These are phyloP conservation scores for Vitis amurensis DNA, from an alignment of 164 flowering plant species.

Conservation along the genomic window DNA sequence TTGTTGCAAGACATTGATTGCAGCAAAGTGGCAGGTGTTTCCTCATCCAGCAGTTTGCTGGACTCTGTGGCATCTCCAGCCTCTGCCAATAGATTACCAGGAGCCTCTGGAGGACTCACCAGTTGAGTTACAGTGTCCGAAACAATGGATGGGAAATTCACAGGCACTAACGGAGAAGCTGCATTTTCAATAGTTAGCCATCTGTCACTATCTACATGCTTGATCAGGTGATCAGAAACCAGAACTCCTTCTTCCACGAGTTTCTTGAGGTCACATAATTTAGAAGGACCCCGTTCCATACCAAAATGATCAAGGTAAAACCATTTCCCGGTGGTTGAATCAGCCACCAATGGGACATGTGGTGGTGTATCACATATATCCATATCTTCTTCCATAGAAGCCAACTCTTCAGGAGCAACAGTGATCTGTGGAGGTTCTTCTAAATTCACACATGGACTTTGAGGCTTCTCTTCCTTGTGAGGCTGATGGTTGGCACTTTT, in stretches of 20 bases:
- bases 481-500: slow-evolving; percentile 25
- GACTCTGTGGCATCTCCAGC: slow-evolving; percentile 43
- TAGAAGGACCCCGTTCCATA: slow-evolving; percentile 82
- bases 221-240: slow-evolving; percentile 83
- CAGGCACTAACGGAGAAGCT: slow-evolving; percentile 68
- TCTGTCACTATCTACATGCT: slow-evolving; percentile 78
- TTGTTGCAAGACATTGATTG: slow-evolving; percentile 15
- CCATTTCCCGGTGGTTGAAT: slow-evolving; percentile 73
- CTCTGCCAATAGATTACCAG: slow-evolving; percentile 84
- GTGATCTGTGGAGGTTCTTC: slow-evolving; percentile 38
- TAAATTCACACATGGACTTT: slow-evolving; percentile 22
- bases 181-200: slow-evolving; percentile 99
- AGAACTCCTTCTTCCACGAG: slow-evolving; percentile 79
- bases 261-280: slow-evolving; percentile 64
- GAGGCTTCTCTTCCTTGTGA: slow-evolving; percentile 34
- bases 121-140: slow-evolving; percentile 76
- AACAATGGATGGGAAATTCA: slow-evolving; percentile 55
- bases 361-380: slow-evolving; percentile 98
- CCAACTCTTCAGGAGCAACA: slow-evolving; percentile 64
- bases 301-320: slow-evolving; percentile 88
- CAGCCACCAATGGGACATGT: slow-evolving; percentile 54
- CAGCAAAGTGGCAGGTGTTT: slow-evolving; percentile 12
- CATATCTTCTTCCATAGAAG: slow-evolving; percentile 99
- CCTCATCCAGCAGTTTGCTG: slow-evolving; percentile 28
- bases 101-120: slow-evolving; percentile 91